Base-by-base conservation (phyloP, 495 filamentous ascomycete species). In the Penicillium coffeae region DNA sequence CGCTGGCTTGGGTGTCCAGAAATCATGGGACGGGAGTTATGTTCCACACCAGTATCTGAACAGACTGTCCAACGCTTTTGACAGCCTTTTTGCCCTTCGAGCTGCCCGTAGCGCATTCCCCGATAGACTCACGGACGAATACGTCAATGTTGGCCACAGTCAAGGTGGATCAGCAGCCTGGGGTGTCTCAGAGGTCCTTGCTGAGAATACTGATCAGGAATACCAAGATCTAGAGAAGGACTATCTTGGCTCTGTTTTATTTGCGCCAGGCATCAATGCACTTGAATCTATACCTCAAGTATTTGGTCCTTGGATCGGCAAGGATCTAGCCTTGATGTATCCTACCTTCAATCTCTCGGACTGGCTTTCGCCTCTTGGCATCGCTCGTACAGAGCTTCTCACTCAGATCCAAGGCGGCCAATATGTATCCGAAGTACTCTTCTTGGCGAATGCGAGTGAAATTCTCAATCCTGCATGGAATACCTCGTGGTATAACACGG, bases 131-230 rank as follows among this genome's bases (percentile, higher is more conserved):
- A 55, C 59, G 21, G 39, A 45, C 1, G 47, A 62, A 1, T 80
- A 73, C 41, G 71, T 77, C 4, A 55, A 59, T 0, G 58, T 77
- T 38, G 77, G 77, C 4, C 76, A 77, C 44, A 72, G 66, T 30
- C 70, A 80, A 54, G 75, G 75, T 4, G 77, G 73, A n/a, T 62
- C 65, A 3, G 68, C 64, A 3, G 70, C 70, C 4, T 78, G 74
- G 75, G 60, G 55, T 0, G 49, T 67, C 10, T 73, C 75, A 4
- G 68, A 77, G 53, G 50, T 50, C 21, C 50, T 57, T 0, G 50
- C 15, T 36, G 47, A 41, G 25, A 42, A 45, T 7, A 5, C 25
- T 10, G 38, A 58, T n/a, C 54, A 56, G 5, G 57, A 68, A 35
- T 68, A 60, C 19, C 42, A 45, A 2, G 45, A 58, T 19, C 56